A percentile compares a stretch with the other conserved stretches of the same genome.
Conservation (phyloP, 257 asterid genomes). For the Prunella vulgaris region DNA sequence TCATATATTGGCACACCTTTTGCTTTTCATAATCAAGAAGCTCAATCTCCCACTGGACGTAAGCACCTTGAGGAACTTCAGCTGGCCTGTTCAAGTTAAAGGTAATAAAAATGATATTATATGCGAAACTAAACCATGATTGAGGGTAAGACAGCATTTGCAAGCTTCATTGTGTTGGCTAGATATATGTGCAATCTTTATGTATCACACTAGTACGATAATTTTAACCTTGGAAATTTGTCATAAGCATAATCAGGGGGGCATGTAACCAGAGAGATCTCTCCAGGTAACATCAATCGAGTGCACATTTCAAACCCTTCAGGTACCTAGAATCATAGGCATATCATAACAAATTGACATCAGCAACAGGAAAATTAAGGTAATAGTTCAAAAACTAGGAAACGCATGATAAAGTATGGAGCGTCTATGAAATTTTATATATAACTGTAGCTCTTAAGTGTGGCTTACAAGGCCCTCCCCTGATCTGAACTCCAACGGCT, state of each 20-base stretch:
- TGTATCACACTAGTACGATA: background rate
- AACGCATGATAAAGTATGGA: background rate
- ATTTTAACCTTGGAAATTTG: constrained; percentile 72
- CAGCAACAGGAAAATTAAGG: background rate
- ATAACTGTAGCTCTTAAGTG: constrained; percentile 17
- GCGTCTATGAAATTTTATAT: background rate
- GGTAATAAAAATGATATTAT: background rate
- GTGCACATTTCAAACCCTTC: constrained; percentile 99
- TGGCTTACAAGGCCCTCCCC: constrained; percentile 97
- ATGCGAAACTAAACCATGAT: constrained; percentile 5
- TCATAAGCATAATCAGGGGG: constrained; percentile 99
- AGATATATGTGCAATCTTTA: background rate
- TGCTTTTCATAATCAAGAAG: constrained; percentile 92
- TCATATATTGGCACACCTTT: constrained; percentile 48
- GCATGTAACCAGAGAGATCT: constrained; percentile 79
- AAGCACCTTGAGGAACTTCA: constrained; percentile 80
- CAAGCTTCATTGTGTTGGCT: background rate
- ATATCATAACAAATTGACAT: constrained; percentile 10
- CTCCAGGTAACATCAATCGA: constrained; percentile 95
- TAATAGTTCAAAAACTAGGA: background rate
- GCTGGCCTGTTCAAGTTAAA: constrained; percentile 53
- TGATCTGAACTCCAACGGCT: constrained; percentile 90
- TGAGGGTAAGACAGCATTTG: background rate
- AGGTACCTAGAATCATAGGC: constrained; percentile 61
- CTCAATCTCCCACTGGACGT: constrained; percentile 91